Base-by-base conservation (phyloP, 805 yeast genomes). In the Lachancea kluyveri region DNA sequence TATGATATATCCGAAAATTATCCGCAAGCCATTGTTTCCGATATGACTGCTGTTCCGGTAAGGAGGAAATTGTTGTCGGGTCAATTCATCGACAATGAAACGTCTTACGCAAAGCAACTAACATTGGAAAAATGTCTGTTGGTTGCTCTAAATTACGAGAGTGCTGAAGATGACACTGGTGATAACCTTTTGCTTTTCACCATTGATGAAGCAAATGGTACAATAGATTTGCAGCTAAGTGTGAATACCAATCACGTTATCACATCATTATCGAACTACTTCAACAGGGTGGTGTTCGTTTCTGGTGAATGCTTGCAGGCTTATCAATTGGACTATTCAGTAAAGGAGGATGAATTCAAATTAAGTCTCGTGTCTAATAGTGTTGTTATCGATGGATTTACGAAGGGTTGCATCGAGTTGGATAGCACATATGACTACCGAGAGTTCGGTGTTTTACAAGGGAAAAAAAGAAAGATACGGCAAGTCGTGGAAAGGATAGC, bases 51-150 rank as follows among this genome's bases (percentile, higher is more conserved):
- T 8, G 30, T 46, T 7, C 39, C 54, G 5, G 46, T 33, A 28
- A 21, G 28, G 6, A 35, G 31, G 16, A 18, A n/a, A 5, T 25
- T 28, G 5, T 18, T 33, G 18, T 24, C 29, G 14, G 26, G 21
- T 10, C 21, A 33, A 16, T 33, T 28, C 10, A 10, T 19, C n/a
- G 31, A 28, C 20, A 30, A 32, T n/a, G 31, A 41, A 18, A 44
- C 53, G 5, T 30, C 46, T 9, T 42, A 48, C 30, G 66, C 62
- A 0, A 57, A 60, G 39, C 51, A 54, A 26, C 43, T 55, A 18
- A 46, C 59, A 3, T 43, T 61, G n/a, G 45, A 52, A 6, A 60
- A 55, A 33, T 61, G 67, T 35, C 59, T 62, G 40, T 37, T 59
- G 4, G 56, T 60, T 1, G 52, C 66, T 5, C 53, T 64, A 30